Conservation (phyloP, 2,329 filamentous ascomycete genomes). For the Albifimbria verrucaria region DNA sequence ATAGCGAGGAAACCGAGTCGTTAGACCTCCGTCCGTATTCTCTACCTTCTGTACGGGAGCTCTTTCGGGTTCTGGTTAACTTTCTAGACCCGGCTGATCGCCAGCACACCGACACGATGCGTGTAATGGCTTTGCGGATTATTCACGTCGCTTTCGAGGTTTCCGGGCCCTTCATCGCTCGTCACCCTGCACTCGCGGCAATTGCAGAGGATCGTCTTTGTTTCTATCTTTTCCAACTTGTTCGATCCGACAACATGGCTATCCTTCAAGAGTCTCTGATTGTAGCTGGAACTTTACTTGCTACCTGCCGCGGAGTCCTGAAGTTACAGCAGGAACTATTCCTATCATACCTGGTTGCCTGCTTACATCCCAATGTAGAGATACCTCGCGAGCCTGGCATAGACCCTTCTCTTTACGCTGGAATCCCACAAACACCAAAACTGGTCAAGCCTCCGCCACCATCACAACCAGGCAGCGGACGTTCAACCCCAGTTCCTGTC, state of each 20-base stretch:
- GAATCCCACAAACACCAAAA: slow-evolving; percentile 87
- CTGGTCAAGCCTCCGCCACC: slow-evolving; percentile 69
- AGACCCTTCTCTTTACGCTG: slow-evolving; percentile 85
- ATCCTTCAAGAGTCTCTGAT: slow-evolving; percentile 90
- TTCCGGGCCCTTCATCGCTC: slow-evolving; percentile 89
- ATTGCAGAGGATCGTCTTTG: slow-evolving; percentile 93
- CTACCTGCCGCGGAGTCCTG: slow-evolving; percentile 84
- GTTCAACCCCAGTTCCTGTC: slow-evolving; percentile 84
- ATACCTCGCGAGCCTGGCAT: slow-evolving; percentile 90
- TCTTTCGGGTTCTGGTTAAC: slow-evolving; percentile 91
- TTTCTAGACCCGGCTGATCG: slow-evolving; percentile 90
- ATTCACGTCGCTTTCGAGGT: slow-evolving; percentile 97
- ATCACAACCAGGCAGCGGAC: slow-evolving; percentile 72
- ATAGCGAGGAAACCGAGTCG: slow-evolving; percentile 40
- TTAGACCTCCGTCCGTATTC: slow-evolving; percentile 81
- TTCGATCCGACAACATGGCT: slow-evolving; percentile 93
- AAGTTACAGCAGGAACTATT: slow-evolving; percentile 97
- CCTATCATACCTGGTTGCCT: slow-evolving; percentile 89
- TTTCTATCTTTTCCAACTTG: slow-evolving; percentile 91
- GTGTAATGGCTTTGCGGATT: slow-evolving; percentile 94
- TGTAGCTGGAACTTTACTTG: slow-evolving; percentile 84
- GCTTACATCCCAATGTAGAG: slow-evolving; percentile 88
- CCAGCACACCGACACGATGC: slow-evolving; percentile 90
- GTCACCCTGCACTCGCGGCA: slow-evolving; percentile 81
- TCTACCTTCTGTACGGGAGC: slow-evolving; percentile 86